A percentile compares a stretch with the other conserved stretches of the same genome.
Evolutionary conservation across 352 stramenopile genomes (phyloP).

Genomic region (Sclerospora graminicola): DNA sequence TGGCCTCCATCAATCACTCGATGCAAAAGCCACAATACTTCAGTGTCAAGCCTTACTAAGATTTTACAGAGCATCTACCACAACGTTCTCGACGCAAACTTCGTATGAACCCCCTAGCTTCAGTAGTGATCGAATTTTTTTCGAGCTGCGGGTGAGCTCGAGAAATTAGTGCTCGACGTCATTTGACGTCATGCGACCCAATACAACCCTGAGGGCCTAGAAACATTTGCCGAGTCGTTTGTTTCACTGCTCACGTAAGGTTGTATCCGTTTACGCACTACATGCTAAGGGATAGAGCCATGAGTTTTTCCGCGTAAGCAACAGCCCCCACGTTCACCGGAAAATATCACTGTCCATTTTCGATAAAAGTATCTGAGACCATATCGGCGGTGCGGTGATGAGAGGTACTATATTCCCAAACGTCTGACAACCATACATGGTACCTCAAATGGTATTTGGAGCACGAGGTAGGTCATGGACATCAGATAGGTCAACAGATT

Average conservation of each 20-base stretch:
- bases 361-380: too few relatives aligned
- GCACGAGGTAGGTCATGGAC: conserved; percentile 18
- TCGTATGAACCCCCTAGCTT: conserved; percentile 21
- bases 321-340: conserved; percentile 18
- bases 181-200: too few relatives aligned
- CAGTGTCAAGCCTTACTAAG: conserved; percentile 14
- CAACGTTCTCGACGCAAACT: conserved; percentile 26
- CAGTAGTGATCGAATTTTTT: too few relatives aligned
- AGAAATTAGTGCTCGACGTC: conserved; percentile 14
- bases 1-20: conserved; percentile 31
- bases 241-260: conserved; percentile 28
- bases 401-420: too few relatives aligned
- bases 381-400: too few relatives aligned
- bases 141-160: conserved; percentile 22
- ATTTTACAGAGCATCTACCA: conserved; percentile 32
- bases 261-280: conserved; percentile 30
- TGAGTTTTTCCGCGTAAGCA: conserved; percentile 18
- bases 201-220: conserved; percentile 6
- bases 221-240: conserved; percentile 14
- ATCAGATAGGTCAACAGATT: conserved; percentile 20
- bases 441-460: conserved; percentile 18
- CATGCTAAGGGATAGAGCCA: conserved; percentile 22
- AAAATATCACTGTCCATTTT: conserved; percentile 26
- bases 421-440: too few relatives aligned
- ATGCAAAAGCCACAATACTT: conserved; percentile 29